Evolutionary conservation across 805 yeast genomes (phyloP), one percentile per base, ranked within the genome.

Genomic region (Candida boleticola): DNA sequence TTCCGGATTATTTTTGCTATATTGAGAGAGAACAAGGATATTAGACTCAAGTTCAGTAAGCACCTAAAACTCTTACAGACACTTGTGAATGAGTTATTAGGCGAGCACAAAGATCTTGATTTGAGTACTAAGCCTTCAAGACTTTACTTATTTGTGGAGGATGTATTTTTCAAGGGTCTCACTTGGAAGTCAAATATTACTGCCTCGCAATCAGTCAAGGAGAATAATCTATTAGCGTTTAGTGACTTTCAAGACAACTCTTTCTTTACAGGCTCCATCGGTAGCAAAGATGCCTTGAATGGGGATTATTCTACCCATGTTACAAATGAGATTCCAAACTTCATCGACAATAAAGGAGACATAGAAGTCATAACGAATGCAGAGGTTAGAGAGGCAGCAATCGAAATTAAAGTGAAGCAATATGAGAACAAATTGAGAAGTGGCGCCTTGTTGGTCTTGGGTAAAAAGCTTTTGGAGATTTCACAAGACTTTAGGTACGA

Each of bases 211-310:
- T 16, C 35, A 7, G 10, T 23, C 27, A 23, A 23, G 27, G 63
- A 68, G 22, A 75, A 83, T 23, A 7, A 23, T 7, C 27, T 23
- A 7, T 17, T 14, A 9, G 73, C 71, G 40, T 68, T 83, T 42
- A 72, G 71, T 39, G 90, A 83, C 54, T 84, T 83, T 49, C 68
- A 81, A 48, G 89, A 84, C 51, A 65, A 63, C 23, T 64, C 63
- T 36, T 60, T 79, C 21, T 23, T 23, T 11, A 23, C 27, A 23
- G 74, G 76, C 46, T 42, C 48, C 25, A 21, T 48, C 5, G 47
- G 47, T 33, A 51, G 58, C 36, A 52, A 54, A 13, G 50, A 58
- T 43, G 46, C 58, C 22, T 43, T 61, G 18, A 45, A 49, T 22
- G 60, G 61, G 13, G 61, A 59, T 35, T 55, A 44, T 40, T 29